These are phyloP conservation scores for Curvularia sp. DNA, from an alignment of 2,329 filamentous ascomycete species.

Conservation along the genomic window DNA sequence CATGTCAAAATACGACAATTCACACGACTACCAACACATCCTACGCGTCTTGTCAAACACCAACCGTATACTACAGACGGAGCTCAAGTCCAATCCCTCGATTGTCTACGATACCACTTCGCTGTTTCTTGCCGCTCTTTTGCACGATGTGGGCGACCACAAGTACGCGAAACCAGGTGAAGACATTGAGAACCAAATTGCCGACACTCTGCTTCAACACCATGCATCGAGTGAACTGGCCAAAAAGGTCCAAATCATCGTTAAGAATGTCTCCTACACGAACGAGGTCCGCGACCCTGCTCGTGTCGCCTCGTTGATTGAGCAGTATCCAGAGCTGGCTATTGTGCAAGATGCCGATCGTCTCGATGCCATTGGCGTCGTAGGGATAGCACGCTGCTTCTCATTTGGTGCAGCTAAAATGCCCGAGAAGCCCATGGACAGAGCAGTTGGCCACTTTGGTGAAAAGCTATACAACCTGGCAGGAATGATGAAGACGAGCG, in stretches of 20 bases:
- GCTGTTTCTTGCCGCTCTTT: slow-evolving; percentile 69
- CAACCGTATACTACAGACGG: slow-evolving; percentile 66
- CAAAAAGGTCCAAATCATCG: slow-evolving; percentile 72
- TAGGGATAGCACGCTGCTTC: slow-evolving; percentile 82
- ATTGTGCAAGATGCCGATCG: slow-evolving; percentile 93
- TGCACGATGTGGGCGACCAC: slow-evolving; percentile 84
- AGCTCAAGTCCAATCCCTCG: slow-evolving; percentile 50
- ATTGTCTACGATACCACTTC: slow-evolving; percentile 60
- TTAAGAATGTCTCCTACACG: slow-evolving; percentile 78
- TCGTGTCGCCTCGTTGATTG: slow-evolving; percentile 67
- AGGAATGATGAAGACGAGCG: slow-evolving; percentile 48
- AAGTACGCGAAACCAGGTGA: slow-evolving; percentile 71
- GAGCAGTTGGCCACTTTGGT: slow-evolving; percentile 46
- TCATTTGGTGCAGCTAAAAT: slow-evolving; percentile 69
- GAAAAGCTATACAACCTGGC: slow-evolving; percentile 46
- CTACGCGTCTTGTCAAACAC: slow-evolving; percentile 78
- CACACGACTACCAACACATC: slow-evolving; percentile 88
- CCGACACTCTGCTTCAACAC: slow-evolving; percentile 62
- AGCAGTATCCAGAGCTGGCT: slow-evolving; percentile 73
- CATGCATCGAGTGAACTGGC: slow-evolving; percentile 68
- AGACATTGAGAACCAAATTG: slow-evolving; percentile 64
- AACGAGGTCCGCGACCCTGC: slow-evolving; percentile 72
- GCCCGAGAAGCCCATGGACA: slow-evolving; percentile 34
- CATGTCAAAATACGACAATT: slow-evolving; percentile 68
- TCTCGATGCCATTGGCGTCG: slow-evolving; percentile 86